Conservation (phyloP, 1,284 basidiomycete genomes). For the Irpex sp. region DNA sequence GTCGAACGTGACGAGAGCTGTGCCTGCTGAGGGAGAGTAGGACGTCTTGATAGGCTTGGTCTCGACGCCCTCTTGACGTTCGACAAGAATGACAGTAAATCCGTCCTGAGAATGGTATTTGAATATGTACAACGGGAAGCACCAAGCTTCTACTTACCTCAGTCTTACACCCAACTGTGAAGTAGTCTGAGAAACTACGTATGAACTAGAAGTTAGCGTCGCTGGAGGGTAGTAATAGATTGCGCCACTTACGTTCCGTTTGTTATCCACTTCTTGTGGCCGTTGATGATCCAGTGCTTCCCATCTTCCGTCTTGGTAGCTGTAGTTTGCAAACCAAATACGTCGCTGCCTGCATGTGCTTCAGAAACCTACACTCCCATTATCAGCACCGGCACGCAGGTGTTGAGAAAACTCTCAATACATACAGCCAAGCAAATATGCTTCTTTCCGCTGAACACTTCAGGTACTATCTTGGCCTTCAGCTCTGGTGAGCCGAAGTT, state of each 20-base stretch:
- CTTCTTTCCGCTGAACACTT: constrained; percentile 79
- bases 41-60: constrained; percentile 86
- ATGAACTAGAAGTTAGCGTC: background rate
- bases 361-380: constrained; percentile 26
- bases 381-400: background rate
- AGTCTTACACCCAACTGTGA: constrained; percentile 62
- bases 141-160: constrained; percentile 35
- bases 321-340: constrained; percentile 78
- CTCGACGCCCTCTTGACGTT: constrained; percentile 73
- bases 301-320: constrained; percentile 85
- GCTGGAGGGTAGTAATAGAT: background rate
- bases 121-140: constrained; percentile 5
- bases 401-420: background rate
- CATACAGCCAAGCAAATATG: constrained; percentile 78
- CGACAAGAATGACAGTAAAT: constrained; percentile 82
- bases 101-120: constrained; percentile 51
- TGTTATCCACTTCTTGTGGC: constrained; percentile 83
- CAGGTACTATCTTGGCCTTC: constrained; percentile 76
- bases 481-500: constrained; percentile 82
- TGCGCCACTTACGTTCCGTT: constrained; percentile 59
- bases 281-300: constrained; percentile 83
- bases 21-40: constrained; percentile 76
- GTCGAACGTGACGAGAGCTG: constrained; percentile 86
- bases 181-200: constrained; percentile 30
- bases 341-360: constrained; percentile 91